Evolutionary conservation across 345 rosid genomes (phyloP).

Genomic region (Excoecaria agallocha): DNA sequence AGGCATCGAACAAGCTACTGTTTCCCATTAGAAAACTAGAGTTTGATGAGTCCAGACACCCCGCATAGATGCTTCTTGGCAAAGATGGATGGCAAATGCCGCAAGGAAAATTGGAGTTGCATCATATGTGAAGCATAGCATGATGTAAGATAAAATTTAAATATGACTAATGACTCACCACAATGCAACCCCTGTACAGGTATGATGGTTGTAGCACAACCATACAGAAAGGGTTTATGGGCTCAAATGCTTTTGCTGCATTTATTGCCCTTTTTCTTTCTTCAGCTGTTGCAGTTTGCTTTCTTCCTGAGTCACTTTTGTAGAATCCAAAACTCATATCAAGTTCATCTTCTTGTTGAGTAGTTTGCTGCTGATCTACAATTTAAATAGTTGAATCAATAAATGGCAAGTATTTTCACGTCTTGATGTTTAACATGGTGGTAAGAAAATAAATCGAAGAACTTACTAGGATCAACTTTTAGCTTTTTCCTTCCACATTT

Average conservation of each 20-base stretch:
- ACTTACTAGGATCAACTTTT: slow-evolving; percentile 67
- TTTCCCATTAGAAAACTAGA: slow-evolving; percentile 63
- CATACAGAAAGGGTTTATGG: slow-evolving; percentile 73
- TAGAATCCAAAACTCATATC: slow-evolving; percentile 58
- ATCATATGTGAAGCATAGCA: background rate
- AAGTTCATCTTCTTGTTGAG: slow-evolving; percentile 41
- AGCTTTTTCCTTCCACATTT: slow-evolving; percentile 67
- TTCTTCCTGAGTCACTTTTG: slow-evolving; percentile 75
- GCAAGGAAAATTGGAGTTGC: slow-evolving; percentile 18
- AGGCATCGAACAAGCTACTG: slow-evolving; percentile 90
- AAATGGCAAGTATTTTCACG: slow-evolving; percentile 21
- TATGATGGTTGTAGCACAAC: slow-evolving; percentile 84
- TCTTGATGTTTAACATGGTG: background rate
- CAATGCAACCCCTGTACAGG: slow-evolving; percentile 70
- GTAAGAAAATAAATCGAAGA: slow-evolving; percentile 10
- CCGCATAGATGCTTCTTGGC: slow-evolving; percentile 80
- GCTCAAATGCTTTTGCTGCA: slow-evolving; percentile 80
- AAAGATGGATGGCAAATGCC: slow-evolving; percentile 84
- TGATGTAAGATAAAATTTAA: background rate
- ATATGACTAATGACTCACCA: slow-evolving; percentile 50
- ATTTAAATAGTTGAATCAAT: slow-evolving; percentile 6
- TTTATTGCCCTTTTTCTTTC: slow-evolving; percentile 70
- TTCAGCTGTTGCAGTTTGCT: slow-evolving; percentile 75
- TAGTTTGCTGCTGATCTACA: slow-evolving; percentile 45
- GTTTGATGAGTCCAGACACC: slow-evolving; percentile 75